These are phyloP conservation scores for Suillus subalutaceus DNA, from an alignment of 768 basidiomycete genomes.

Conservation along the genomic window DNA sequence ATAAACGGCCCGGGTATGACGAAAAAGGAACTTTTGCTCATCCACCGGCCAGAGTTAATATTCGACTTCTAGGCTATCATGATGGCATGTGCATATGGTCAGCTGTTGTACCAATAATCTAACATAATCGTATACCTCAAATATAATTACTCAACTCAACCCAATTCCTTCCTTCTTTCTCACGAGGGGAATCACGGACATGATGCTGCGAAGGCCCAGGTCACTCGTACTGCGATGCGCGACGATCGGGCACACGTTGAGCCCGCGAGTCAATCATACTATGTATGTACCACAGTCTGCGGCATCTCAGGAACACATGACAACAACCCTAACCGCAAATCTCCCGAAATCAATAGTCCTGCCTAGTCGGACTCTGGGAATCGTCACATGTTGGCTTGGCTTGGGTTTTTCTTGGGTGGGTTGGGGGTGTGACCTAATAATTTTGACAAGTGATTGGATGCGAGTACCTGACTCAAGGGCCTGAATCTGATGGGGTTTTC, in stretches of 20 bases:
- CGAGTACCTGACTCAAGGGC: neutral
- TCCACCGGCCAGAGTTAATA: too few species aligned
- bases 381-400: neutral
- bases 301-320: neutral
- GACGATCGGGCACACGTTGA: neutral
- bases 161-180: neutral
- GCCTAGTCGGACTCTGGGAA: neutral
- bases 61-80: neutral
- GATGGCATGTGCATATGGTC: neutral
- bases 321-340: neutral
- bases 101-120: neutral
- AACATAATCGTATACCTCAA: too few species aligned
- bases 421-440: conserved; percentile 1
- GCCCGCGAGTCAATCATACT: neutral
- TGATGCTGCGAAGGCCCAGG: neutral
- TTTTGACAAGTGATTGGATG: neutral
- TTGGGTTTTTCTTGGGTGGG: neutral
- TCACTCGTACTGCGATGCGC: neutral
- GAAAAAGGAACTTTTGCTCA: too few species aligned
- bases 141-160: too few species aligned
- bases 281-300: neutral
- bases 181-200: neutral
- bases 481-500: too few species aligned
- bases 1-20: too few species aligned
- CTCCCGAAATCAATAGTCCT: neutral